Evolutionary conservation across 2,329 filamentous ascomycete genomes (phyloP), one percentile per base, ranked within the genome.

Genomic region (Calonectria leucothoes): DNA sequence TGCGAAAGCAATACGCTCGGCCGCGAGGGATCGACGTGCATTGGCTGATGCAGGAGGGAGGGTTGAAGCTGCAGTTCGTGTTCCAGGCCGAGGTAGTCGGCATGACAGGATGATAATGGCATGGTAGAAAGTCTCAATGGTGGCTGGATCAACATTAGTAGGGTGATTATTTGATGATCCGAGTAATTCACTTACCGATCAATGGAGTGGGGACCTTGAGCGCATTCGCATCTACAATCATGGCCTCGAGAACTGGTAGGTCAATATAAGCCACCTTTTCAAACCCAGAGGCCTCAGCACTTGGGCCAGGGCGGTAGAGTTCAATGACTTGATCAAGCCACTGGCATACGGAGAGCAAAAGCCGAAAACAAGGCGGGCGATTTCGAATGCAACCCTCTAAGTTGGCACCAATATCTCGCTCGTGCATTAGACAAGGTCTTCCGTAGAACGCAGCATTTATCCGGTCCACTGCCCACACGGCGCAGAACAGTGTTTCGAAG

Each of bases 41-140:
- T 91, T 92, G 31, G 87, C 89, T 39, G 85, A 88, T 29, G 85
- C 87, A 17, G 82, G 87, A 61, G 82, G 90, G 49, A 84, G 86
- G 6, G 84, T 88, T 31, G 82, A 84, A 39, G 84, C 86, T 51
- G 83, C 85, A 1, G 84, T 82, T 37, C 82, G 72, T 25, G 84
- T 84, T 52, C 86, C 82, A 14, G 84, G 84, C 14, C 86, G 81
- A 4, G 88, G 85, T 6, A 89, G 86, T n/a, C 91, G 87, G 64
- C 90, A 92, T 0, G 91, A 92, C 2, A 93, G 83, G 11, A 93
- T 92, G 42, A 90, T 89, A 8, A 93, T 89, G 4, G 91, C 90
- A 76, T 93, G 91, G 77, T 93, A 93, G 20, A 93, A 88, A 0
- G 90, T 88, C 76, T 93, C 91, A 8, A 93, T 86, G 0, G 91